Conservation (phyloP, 768 basidiomycete species). For the Mycena kentingensis region DNA sequence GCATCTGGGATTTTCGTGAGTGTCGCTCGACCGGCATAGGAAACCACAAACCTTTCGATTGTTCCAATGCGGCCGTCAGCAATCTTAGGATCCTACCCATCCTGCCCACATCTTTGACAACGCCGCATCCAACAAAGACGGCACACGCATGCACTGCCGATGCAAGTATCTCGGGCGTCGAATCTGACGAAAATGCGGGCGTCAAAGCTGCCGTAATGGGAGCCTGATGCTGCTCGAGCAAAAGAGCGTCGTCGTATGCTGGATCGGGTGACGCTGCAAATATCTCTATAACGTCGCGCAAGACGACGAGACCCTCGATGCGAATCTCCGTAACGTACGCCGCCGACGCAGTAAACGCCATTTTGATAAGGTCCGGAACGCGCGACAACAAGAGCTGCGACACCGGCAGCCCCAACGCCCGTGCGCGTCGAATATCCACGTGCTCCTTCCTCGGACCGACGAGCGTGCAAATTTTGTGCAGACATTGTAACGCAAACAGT, state of each 20-base stretch:
- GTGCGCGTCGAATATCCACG: conserved; percentile 74
- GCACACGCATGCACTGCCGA: conserved; percentile 93
- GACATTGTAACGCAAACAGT: conserved; percentile 87
- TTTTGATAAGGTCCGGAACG: conserved; percentile 91
- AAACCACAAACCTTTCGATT: conserved; percentile 71
- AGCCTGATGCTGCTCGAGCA: conserved; percentile 97
- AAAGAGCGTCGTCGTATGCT: conserved; percentile 84
- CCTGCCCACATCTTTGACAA: conserved; percentile 83
- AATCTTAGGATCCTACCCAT: conserved; percentile 96
- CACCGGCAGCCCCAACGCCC: conserved; percentile 55
- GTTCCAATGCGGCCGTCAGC: conserved; percentile 83
- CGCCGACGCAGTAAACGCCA: conserved; percentile 97
- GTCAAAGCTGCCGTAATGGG: conserved; percentile 97
- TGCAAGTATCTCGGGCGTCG: conserved; percentile 92
- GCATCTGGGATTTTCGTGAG: conserved; percentile 53
- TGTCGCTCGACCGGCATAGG: conserved; percentile 1
- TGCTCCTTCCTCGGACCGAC: conserved; percentile 80
- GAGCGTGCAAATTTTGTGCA: conserved; percentile 84
- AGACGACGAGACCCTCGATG: conserved; percentile 83
- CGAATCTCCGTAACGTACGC: conserved; percentile 96
- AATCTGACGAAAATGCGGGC: conserved; percentile 93
- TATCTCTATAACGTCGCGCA: conserved; percentile 92
- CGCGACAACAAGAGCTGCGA: conserved; percentile 77
- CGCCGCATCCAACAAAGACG: conserved; percentile 91
- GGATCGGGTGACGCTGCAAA: conserved; percentile 89